Base-by-base conservation (phyloP, 1,284 basidiomycete genomes). In the Pholiota adiposa region DNA sequence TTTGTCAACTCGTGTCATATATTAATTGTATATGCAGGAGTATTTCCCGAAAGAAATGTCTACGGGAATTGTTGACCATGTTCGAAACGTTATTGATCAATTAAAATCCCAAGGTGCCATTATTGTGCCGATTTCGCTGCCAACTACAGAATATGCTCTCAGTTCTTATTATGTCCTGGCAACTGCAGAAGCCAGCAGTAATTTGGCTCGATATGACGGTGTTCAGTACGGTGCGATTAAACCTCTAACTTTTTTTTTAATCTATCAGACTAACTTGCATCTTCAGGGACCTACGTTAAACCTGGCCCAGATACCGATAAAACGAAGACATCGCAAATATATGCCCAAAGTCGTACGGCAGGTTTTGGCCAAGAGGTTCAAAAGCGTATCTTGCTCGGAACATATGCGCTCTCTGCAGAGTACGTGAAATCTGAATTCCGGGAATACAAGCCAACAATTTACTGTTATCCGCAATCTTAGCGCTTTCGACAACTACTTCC, bases 121-220 rank as follows among this genome's bases (percentile, higher is more conserved):
- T 0, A 68, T 98, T 18, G 74, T 88, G 0, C 83, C 93, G 0
- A 87, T 98, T 0, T 89, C 89, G 7, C 79, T 98, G 18, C 93
- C 94, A 0, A 83, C 84, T 1, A 93, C 93, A 0, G 78, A 77
- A 0, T 91, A 90, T 66, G 92, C 94, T 0, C 79, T 98, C 1
- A 93, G 94, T 54, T 93, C 96, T 4, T 99, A 99, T 79, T 99
- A 99, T 70, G 92, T 98, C 11, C 83, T 98, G 19, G 93, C 97
- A 0, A 93, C 88, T 61, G 96, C 97, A 0, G 97, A 99, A 71
- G 97, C 96, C 0, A 93, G 93, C 65, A 96, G 93, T 65, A 98
- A 97, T 70, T 79, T 99, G 40, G 94, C 93, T 0, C 82, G 95
- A 34, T 99, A 92, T 72, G 94, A 97, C 54, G 97, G 97, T 0